Base-by-base conservation (phyloP, 768 basidiomycete genomes). In the Calocybe gangraenosa region DNA sequence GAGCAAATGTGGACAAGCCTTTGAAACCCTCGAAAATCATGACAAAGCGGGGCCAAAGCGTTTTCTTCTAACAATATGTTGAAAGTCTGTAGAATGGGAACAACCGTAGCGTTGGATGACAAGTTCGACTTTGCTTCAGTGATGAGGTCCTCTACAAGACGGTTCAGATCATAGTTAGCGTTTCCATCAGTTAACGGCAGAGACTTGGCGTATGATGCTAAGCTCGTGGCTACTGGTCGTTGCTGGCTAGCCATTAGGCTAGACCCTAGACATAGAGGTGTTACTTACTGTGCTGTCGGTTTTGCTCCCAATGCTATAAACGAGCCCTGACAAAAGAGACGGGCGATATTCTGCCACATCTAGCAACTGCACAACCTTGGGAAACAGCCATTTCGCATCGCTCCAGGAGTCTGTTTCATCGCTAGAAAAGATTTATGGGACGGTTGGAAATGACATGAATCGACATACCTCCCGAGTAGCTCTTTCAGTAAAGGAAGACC, bases 51-150 rank as follows among this genome's bases (percentile, higher is more conserved):
- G 23, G 66, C 65, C 44, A 93, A 65, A 2, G 69, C 74, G 44
- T 84, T 84, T 30, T 74, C 80, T 55, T 90, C 85, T 6, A 92
- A 69, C 21, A 97, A 64, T 20, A 84, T 63, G 49, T 82, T 81
- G 44, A 91, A 77, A 2, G 84, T 83, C 55, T 88, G 82, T 48
- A 96, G 63, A 9, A 86, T 74, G 0, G 95, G 93, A n/a, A 96
- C 71, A 32, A 95, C 82, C 21, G 89, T 67, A 8, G 74, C 66
- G 58, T 96, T 97, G 7, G 76, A 74, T 10, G 69, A 62, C 30
- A 80, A 54, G 50, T 84, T 79, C 25, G 67, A 55, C 47, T 74
- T 73, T 0, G 74, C 80, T 46, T 79, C 71, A 3, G 60, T 59
- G 18, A 82, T 49, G 28, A 94, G 73, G 58, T 89, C 83, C 6